Base-by-base conservation (phyloP, 1,139 yeast genomes). In the Taiozyma sp. region DNA sequence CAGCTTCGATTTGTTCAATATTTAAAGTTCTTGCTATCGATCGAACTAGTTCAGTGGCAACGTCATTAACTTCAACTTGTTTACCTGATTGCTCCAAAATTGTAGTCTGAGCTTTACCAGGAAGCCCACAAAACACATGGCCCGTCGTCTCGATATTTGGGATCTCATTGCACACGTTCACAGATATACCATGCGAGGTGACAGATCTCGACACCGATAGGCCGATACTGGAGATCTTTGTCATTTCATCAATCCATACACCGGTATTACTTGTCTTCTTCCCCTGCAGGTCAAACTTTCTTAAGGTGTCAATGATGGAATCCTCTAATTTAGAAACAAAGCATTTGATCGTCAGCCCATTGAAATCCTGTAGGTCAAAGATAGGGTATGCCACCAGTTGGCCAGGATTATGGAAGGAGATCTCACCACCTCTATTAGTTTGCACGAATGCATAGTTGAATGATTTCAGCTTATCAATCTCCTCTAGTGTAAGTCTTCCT, bases 351-450 rank as follows among this genome's bases (percentile, higher is more conserved):
- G 88, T 76, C 43, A 90, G 71, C 47, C 77, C 69, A 41, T 68
- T 62, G 60, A 87, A 86, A 44, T 79, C 75, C 55, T 77, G 75
- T 50, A 93, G 72, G 65, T 93, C 97, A 44, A 95, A 54, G 3
- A 95, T 76, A 19, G 95, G 83, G 63, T 91, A 95, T 3, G 89
- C 83, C 4, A 91, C 97, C 44, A 90, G 67, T 67, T 95, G 99
- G 0, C 99, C 99, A 3, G 91, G 85, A 0, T 98, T 98, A 69
- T 95, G 99, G 76, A 89, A 95, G 0, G 99, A 93, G 1, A 93
- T 82, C 65, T 93, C 96, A 0, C 99, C 99, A n/a, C 99, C 99
- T 54, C 99, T 74, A 53, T 82, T 83, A 0, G 95, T 78, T 61
- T 88, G 95, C 29, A 83, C 78, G 62, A 81, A 88, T 47, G 77